These are phyloP conservation scores for Triadica sebifera DNA, from an alignment of 345 rosid genomes.

Conservation along the genomic window DNA sequence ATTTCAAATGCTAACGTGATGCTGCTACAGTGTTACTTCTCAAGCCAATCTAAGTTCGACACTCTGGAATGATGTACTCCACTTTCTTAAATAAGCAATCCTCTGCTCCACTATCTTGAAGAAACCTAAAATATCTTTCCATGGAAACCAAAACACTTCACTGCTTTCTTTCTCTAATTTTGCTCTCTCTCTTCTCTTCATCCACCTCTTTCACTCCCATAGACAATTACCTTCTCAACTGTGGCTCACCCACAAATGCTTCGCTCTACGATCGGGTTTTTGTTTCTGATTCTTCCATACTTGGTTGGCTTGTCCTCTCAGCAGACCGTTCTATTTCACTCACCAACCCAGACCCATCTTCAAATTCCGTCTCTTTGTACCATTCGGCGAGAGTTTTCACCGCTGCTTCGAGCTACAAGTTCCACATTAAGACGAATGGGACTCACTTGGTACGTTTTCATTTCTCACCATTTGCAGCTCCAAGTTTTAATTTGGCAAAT, in stretches of 20 bases:
- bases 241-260: constrained; percentile 58
- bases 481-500: constrained; percentile 38
- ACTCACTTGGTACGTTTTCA: constrained; percentile 88
- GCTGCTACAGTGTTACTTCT: not conserved
- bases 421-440: constrained; percentile 45
- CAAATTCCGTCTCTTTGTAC: constrained; percentile 51
- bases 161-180: constrained; percentile 26
- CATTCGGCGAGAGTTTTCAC: constrained; percentile 66
- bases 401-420: constrained; percentile 39
- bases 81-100: not conserved
- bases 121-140: constrained; percentile 9
- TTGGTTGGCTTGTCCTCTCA: constrained; percentile 39
- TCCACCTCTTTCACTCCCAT: constrained; percentile 54
- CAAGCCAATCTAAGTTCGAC: not conserved
- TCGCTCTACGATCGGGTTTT: constrained; percentile 62
- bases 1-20: constrained; percentile 3
- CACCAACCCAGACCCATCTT: constrained; percentile 51
- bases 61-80: not conserved
- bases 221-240: constrained; percentile 76
- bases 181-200: constrained; percentile 24
- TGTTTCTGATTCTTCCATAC: constrained; percentile 48
- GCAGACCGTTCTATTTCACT: constrained; percentile 48
- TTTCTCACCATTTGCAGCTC: constrained; percentile 74
- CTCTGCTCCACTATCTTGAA: not conserved
- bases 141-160: constrained; percentile 34